Base-by-base conservation (phyloP, 169 alveolate species). In the Theileria orientalis region DNA sequence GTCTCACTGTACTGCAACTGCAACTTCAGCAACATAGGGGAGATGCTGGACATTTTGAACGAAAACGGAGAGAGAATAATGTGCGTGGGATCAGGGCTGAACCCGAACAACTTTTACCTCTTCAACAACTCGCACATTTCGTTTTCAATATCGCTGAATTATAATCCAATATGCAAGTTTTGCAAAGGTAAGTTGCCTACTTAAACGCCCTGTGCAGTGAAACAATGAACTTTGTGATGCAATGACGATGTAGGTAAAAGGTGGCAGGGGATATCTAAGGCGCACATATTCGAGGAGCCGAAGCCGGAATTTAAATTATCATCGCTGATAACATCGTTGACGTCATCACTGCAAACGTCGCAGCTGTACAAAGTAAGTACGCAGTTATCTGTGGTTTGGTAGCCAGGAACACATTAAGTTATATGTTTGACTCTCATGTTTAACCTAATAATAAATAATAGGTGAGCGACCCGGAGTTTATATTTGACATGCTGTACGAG, bases 111-210 rank as follows among this genome's bases (percentile, higher is more conserved):
- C 52, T 80, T 80, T 47, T 64, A 56, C 35, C 60, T 80, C 11
- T 80, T 80, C 67, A 1, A 59, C 29, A 82, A 70, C 35, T 75
- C 88, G 25, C 71, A 80, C 51, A 35, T 71, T 42, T 72, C 88
- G 23, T 41, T 80, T n/a, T 71, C 82, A 19, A 74, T 80, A 2
- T 71, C 88, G 47, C 79, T 61, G 74, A 82, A 82, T 29, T 80
- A 80, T 76, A 84, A 80, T 33, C 88, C 88, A 16, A 73, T 80
- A 42, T 80, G 88, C 74, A 67, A 74, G 5, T 80, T 80, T 60
- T 80, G 88, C 47, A n/a, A 56, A 37, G 19, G 60, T 49, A 49
- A 21, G 3, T 13, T 49, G 25, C n/a, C 19, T 49, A 49, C n/a
- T 14, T 14, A 49, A 13, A 9, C 25, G 25, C 27, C 25, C n/a